Conservation (phyloP, 441 rosid genomes). For the Corymbia citriodora region DNA sequence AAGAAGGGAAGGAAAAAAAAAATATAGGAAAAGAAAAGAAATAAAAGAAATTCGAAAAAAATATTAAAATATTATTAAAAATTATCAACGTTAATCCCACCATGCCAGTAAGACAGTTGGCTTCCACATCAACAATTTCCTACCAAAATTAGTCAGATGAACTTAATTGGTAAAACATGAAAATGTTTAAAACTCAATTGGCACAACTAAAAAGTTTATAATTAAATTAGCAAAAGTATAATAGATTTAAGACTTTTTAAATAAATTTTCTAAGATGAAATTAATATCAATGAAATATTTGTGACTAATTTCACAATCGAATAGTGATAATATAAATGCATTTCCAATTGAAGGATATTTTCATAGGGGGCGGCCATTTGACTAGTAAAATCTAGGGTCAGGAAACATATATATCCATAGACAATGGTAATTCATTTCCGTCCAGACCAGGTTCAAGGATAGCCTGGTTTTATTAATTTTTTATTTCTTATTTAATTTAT, state of each 20-base stretch:
- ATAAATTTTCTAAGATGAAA: background rate
- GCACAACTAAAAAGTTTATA: too few relatives aligned
- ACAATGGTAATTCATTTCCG: background rate
- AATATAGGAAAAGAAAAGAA: too few relatives aligned
- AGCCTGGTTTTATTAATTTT: background rate
- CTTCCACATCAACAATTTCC: background rate
- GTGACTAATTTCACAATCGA: background rate
- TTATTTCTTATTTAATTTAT: background rate
- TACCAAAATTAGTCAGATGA: accelerated
- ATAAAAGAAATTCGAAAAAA: too few relatives aligned
- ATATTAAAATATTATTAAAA: too few relatives aligned
- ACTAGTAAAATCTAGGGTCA: background rate
- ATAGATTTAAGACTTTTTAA: accelerated
- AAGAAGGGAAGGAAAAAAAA: background rate
- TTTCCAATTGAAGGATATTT: background rate
- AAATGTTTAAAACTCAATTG: too few relatives aligned
- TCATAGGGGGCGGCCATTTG: background rate
- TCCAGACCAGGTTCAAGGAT: background rate
- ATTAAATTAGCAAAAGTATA: accelerated
- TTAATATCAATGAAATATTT: background rate
- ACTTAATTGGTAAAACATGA: accelerated
- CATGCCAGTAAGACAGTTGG: too few relatives aligned
- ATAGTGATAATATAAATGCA: background rate
- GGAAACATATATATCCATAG: background rate
- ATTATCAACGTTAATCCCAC: too few relatives aligned